Conservation (phyloP, 148 eudicot genomes). For the Beta vulgaris region DNA sequence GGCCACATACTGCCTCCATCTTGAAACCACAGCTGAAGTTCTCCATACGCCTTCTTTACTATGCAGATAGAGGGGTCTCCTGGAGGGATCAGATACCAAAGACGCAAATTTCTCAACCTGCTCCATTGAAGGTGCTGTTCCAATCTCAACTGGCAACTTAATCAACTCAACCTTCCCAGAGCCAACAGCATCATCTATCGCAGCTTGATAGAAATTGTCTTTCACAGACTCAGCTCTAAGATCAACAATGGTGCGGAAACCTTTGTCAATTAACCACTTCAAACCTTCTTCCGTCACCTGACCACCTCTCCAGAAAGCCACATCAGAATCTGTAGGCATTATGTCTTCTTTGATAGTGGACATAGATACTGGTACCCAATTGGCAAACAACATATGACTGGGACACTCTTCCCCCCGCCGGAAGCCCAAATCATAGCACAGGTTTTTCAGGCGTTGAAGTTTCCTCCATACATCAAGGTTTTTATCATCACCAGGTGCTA, state of each 20-base stretch:
- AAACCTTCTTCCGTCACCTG: slow-evolving; percentile 97
- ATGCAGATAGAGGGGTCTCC: slow-evolving; percentile 75
- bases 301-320: slow-evolving; percentile 86
- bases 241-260: slow-evolving; percentile 81
- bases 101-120: slow-evolving; percentile 85
- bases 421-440: slow-evolving; percentile 91
- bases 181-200: slow-evolving; percentile 48
- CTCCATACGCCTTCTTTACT: slow-evolving; percentile 94
- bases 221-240: slow-evolving; percentile 80
- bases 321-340: slow-evolving; percentile 41
- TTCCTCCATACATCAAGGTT: slow-evolving; percentile 75
- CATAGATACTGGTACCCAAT: slow-evolving; percentile 71
- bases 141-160: slow-evolving; percentile 78
- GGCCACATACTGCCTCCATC: slow-evolving; percentile 77
- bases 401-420: slow-evolving; percentile 69
- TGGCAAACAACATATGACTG: slow-evolving; percentile 69
- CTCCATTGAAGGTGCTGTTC: slow-evolving; percentile 75
- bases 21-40: slow-evolving; percentile 83
- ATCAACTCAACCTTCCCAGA: slow-evolving; percentile 67
- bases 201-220: slow-evolving; percentile 63
- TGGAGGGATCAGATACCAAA: slow-evolving; percentile 59
- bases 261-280: slow-evolving; percentile 72
- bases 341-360: slow-evolving; percentile 53
- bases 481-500: slow-evolving; percentile 60
- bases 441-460: slow-evolving; percentile 72